A percentile compares a stretch with the other conserved stretches of the same genome.
These are phyloP conservation scores for Domatiomyces catenatus DNA, from an alignment of 2,329 filamentous ascomycete genomes.

Conservation along the genomic window DNA sequence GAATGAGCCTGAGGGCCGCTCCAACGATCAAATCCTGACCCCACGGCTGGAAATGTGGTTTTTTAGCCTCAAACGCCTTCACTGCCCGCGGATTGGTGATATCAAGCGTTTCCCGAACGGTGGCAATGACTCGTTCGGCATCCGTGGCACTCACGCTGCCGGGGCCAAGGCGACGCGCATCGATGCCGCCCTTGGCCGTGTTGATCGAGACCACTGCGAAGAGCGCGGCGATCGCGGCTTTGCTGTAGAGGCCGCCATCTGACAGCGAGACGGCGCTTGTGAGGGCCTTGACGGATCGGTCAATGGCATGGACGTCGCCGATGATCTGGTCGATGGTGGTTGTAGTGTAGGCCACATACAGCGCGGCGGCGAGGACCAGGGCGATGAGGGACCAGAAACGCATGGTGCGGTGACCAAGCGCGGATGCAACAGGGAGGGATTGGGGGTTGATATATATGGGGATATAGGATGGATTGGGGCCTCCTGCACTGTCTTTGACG, in stretches of 20 bases:
- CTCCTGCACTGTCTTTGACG: too few relatives aligned
- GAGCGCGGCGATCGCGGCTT: background rate
- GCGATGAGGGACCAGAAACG: background rate
- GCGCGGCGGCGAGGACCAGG: background rate
- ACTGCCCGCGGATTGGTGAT: background rate
- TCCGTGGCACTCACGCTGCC: background rate
- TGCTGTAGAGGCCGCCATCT: background rate
- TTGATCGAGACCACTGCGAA: background rate
- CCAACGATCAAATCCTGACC: background rate
- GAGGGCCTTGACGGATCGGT: background rate
- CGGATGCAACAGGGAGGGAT: too few relatives aligned
- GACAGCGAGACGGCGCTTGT: background rate
- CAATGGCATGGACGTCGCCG: background rate
- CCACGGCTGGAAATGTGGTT: background rate
- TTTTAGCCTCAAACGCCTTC: background rate
- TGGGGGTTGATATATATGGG: too few relatives aligned
- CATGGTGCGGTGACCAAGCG: background rate
- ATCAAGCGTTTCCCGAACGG: background rate
- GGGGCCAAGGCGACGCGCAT: background rate
- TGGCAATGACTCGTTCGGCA: background rate
- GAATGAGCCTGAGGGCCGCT: background rate
- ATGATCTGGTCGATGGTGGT: background rate
- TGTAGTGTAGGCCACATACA: background rate
- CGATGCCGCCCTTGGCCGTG: background rate
- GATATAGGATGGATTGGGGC: too few relatives aligned